phyloP scores from a whole-genome alignment of 306 rosid genomes.

The Nissolia schottii region DNA sequence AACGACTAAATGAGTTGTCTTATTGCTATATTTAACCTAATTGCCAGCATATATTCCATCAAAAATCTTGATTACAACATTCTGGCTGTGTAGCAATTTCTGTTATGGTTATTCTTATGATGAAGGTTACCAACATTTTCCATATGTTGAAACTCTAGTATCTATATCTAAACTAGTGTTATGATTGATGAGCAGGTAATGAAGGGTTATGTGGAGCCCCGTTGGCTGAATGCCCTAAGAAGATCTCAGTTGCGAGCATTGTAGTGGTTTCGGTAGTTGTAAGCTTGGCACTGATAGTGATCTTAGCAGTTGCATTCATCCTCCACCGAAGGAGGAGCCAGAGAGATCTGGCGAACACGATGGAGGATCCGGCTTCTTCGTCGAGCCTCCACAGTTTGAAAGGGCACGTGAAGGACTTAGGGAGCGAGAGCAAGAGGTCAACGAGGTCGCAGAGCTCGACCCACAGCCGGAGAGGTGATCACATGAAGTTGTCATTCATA shows the following conservation, averaged over 20 bases:
- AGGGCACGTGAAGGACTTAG: neutral
- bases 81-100: too few species aligned
- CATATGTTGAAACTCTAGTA: neutral
- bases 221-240: constrained; percentile 28
- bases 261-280: constrained; percentile 41
- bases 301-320: constrained; percentile 35
- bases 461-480: constrained; percentile 41
- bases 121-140: too few species aligned
- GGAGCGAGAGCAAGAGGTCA: constrained; percentile 17
- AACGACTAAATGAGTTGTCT: too few species aligned
- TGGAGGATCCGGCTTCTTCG: constrained; percentile 48
- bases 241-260: constrained; percentile 31
- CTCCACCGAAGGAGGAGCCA: constrained; percentile 30
- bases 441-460: constrained; percentile 12
- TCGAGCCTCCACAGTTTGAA: neutral
- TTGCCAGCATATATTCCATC: too few species aligned
- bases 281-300: constrained; percentile 39
- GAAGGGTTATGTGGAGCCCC: constrained; percentile 72
- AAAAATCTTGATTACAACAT: too few species aligned
- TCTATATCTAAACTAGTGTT: neutral
- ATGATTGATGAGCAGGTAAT: constrained; percentile 47
- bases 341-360: neutral
- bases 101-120: too few species aligned
- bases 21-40: too few species aligned
- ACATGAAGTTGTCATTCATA: constrained; percentile 53